Evolutionary conservation across 805 yeast species (phyloP).

Genomic region (Cyberlindnera maclurae): DNA sequence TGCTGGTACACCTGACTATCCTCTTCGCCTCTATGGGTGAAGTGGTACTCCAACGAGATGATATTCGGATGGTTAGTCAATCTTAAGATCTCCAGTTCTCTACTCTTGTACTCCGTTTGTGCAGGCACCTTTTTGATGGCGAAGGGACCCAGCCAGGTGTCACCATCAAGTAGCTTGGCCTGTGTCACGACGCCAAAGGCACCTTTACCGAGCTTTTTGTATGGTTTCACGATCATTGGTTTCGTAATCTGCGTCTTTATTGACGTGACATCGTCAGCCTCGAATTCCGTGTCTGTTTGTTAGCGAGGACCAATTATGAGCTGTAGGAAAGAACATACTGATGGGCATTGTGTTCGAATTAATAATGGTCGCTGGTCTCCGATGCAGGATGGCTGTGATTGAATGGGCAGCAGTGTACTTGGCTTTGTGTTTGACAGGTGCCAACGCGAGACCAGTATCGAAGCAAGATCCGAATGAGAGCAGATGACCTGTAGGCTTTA

Average conservation of each 20-base stretch:
- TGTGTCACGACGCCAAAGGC: slow-evolving; percentile 83
- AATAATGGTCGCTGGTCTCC: too few species aligned
- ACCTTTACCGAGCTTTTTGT: slow-evolving; percentile 75
- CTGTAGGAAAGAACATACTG: too few species aligned
- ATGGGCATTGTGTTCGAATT: too few species aligned
- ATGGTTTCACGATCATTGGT: slow-evolving; percentile 65
- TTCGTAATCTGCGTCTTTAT: slow-evolving; percentile 44
- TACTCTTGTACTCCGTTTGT: slow-evolving; percentile 76
- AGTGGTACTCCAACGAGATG: slow-evolving; percentile 60
- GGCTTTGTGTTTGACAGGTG: too few species aligned
- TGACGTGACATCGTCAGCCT: slow-evolving; percentile 56
- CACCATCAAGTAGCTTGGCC: slow-evolving; percentile 45
- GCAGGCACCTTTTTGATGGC: slow-evolving; percentile 84
- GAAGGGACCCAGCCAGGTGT: slow-evolving; percentile 67
- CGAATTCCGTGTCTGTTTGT: slow-evolving; percentile 29
- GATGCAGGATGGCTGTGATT: too few species aligned
- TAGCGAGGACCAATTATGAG: too few species aligned
- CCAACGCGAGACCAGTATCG: too few species aligned
- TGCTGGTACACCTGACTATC: slow-evolving; percentile 71
- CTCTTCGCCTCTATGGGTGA: slow-evolving; percentile 54
- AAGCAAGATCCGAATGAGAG: too few species aligned
- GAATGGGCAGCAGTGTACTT: too few species aligned
- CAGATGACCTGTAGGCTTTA: too few species aligned
- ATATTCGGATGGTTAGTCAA: slow-evolving; percentile 76
- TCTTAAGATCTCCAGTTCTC: slow-evolving; percentile 73